Percentiles rank a stretch among this genome's conserved stretches.
Evolutionary conservation across 805 yeast genomes (phyloP).

Genomic region (Nakazawaea holstii): DNA sequence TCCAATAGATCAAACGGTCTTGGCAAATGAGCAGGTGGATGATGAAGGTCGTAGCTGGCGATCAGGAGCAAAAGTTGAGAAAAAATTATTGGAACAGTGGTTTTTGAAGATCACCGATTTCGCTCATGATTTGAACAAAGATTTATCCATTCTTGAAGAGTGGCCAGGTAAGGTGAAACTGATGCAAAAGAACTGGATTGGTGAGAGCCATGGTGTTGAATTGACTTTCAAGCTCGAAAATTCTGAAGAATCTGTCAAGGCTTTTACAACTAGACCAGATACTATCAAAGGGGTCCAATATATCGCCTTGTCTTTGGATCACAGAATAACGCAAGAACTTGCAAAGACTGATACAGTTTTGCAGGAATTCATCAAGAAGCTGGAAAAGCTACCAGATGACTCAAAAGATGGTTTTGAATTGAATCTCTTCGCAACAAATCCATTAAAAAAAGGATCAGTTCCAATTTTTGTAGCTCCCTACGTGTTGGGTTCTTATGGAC

Average conservation of each 20-base stretch:
- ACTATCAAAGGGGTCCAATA: slow-evolving; percentile 81
- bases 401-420: slow-evolving; percentile 60
- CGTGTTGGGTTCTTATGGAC: slow-evolving; percentile 78
- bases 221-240: slow-evolving; percentile 41
- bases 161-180: slow-evolving; percentile 90
- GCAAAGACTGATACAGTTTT: slow-evolving; percentile 36
- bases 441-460: slow-evolving; percentile 43
- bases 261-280: slow-evolving; percentile 88
- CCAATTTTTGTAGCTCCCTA: slow-evolving; percentile 92
- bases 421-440: slow-evolving; percentile 45
- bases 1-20: slow-evolving; percentile 89
- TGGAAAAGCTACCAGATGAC: slow-evolving; percentile 33
- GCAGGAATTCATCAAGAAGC: slow-evolving; percentile 35
- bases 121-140: slow-evolving; percentile 62
- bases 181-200: slow-evolving; percentile 96
- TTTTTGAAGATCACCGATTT: slow-evolving; percentile 83
- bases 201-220: slow-evolving; percentile 77
- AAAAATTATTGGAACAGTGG: slow-evolving; percentile 82
- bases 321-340: slow-evolving; percentile 46
- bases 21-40: slow-evolving; percentile 97
- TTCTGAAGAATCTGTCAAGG: slow-evolving; percentile 30
- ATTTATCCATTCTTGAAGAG: slow-evolving; percentile 50
- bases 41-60: slow-evolving; percentile 90
- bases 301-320: slow-evolving; percentile 70
- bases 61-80: slow-evolving; percentile 93